Percentiles rank a stretch among this genome's conserved stretches.
Conservation (phyloP, 2,329 filamentous ascomycete species). For the Hymenoscyphus albidus region DNA sequence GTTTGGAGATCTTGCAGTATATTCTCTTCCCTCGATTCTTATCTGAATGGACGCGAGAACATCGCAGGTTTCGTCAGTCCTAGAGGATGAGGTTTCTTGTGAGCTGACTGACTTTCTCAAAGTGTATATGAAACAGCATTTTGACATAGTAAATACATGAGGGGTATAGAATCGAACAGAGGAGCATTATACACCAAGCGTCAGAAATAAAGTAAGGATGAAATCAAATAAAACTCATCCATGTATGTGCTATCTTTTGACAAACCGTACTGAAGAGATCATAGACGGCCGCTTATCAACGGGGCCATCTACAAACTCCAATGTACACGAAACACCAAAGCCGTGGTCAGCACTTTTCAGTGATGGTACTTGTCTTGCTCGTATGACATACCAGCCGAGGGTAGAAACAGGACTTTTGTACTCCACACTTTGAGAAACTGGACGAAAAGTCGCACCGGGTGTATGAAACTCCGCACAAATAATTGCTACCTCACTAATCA, state of each 20-base stretch:
- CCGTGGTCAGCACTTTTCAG: conserved; percentile 42
- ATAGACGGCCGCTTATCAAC: conserved; percentile 56
- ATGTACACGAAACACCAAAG: conserved; percentile 49
- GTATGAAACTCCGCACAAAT: conserved; percentile 53
- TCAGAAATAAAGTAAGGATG: not conserved
- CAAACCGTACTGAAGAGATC: conserved; percentile 56
- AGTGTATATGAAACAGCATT: too few relatives aligned
- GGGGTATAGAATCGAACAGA: not conserved
- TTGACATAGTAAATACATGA: not conserved
- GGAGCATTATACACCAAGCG: not conserved
- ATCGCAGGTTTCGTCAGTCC: not conserved
- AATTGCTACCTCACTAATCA: conserved; percentile 66
- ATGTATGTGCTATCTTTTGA: conserved; percentile 22
- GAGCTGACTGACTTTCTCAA: too few relatives aligned
- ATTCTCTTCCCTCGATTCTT: not conserved
- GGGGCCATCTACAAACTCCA: conserved; percentile 53
- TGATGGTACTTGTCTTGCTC: conserved; percentile 42
- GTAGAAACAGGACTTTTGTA: conserved; percentile 60
- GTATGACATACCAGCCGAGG: conserved; percentile 61
- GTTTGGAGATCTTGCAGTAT: not conserved
- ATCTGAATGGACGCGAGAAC: not conserved
- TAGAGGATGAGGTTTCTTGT: too few relatives aligned
- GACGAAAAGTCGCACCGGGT: conserved; percentile 48
- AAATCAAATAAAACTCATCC: conserved; percentile 12
- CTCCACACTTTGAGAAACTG: conserved; percentile 54